Evolutionary conservation across 768 basidiomycete genomes (phyloP).

Genomic region (Phylloporus rhodoxanthus): DNA sequence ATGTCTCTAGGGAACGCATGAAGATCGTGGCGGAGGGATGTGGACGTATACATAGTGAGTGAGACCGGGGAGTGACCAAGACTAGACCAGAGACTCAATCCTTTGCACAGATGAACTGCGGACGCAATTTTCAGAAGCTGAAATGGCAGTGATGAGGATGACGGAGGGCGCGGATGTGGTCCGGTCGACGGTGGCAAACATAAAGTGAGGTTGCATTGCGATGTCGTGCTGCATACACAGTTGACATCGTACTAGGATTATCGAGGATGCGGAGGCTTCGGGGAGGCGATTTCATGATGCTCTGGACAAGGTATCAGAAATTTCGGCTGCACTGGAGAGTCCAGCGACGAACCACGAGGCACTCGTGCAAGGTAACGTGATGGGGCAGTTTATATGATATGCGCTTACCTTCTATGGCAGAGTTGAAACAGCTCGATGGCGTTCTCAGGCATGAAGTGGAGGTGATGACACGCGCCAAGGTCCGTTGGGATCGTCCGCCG

Average conservation of each 20-base stretch:
- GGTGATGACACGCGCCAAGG: slow-evolving; percentile 51
- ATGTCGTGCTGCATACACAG: background rate
- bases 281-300: slow-evolving; percentile 54
- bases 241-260: slow-evolving; percentile 35
- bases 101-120: slow-evolving; percentile 49
- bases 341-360: slow-evolving; percentile 46
- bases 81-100: background rate
- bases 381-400: background rate
- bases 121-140: slow-evolving; percentile 47
- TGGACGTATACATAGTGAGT: slow-evolving; percentile 59
- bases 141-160: slow-evolving; percentile 47
- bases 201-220: slow-evolving; percentile 34
- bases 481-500: slow-evolving; percentile 18
- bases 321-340: slow-evolving; percentile 49
- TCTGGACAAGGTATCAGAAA: slow-evolving; percentile 49
- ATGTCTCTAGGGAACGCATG: slow-evolving; percentile 77
- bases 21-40: slow-evolving; percentile 71
- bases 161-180: slow-evolving; percentile 56
- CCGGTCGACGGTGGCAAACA: slow-evolving; percentile 42
- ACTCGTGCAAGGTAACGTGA: slow-evolving; percentile 45
- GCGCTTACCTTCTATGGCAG: slow-evolving; percentile 31
- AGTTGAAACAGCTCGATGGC: slow-evolving; percentile 59
- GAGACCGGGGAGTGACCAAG: background rate
- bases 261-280: slow-evolving; percentile 56
- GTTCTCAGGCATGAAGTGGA: slow-evolving; percentile 57